A percentile compares a stretch with the other conserved stretches of the same genome.
Evolutionary conservation across 2,329 filamentous ascomycete genomes (phyloP).

Genomic region (Ophiostoma piceae): DNA sequence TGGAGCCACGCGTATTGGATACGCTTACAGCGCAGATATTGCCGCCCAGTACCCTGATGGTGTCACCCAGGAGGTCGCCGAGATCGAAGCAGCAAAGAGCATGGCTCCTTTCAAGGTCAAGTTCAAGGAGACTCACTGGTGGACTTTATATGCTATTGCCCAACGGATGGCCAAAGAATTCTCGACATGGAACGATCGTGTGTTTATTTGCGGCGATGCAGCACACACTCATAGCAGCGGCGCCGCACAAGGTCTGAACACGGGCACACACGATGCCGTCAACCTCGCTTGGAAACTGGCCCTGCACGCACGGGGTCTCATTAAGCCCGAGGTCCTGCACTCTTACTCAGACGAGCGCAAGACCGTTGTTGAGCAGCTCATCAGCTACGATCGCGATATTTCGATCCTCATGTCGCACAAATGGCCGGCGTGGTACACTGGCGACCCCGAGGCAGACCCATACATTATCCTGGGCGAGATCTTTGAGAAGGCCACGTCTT

Average conservation of each 20-base stretch:
- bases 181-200: slow-evolving; percentile 46
- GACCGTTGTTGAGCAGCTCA: slow-evolving; percentile 37
- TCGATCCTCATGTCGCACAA: slow-evolving; percentile 38
- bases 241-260: slow-evolving; percentile 57
- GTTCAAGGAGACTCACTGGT: slow-evolving; percentile 48
- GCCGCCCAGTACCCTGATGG: slow-evolving; percentile 35
- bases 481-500: slow-evolving; percentile 54
- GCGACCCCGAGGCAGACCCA: slow-evolving; percentile 38
- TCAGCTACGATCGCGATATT: slow-evolving; percentile 37
- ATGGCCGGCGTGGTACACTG: slow-evolving; percentile 37
- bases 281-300: slow-evolving; percentile 46
- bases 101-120: slow-evolving; percentile 40
- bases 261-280: slow-evolving; percentile 52
- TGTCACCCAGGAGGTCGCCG: slow-evolving; percentile 47
- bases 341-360: slow-evolving; percentile 40
- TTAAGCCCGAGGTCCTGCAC: slow-evolving; percentile 30
- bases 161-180: slow-evolving; percentile 57
- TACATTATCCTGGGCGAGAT: slow-evolving; percentile 49
- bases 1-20: slow-evolving; percentile 50
- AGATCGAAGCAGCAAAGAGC: slow-evolving; percentile 43
- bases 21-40: slow-evolving; percentile 43
- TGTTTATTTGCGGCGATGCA: slow-evolving; percentile 47
- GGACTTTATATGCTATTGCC: slow-evolving; percentile 48
- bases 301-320: slow-evolving; percentile 29
- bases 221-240: slow-evolving; percentile 56